These are phyloP conservation scores for Globisporangium cystogenes DNA, from an alignment of 352 stramenopile species.

Conservation along the genomic window DNA sequence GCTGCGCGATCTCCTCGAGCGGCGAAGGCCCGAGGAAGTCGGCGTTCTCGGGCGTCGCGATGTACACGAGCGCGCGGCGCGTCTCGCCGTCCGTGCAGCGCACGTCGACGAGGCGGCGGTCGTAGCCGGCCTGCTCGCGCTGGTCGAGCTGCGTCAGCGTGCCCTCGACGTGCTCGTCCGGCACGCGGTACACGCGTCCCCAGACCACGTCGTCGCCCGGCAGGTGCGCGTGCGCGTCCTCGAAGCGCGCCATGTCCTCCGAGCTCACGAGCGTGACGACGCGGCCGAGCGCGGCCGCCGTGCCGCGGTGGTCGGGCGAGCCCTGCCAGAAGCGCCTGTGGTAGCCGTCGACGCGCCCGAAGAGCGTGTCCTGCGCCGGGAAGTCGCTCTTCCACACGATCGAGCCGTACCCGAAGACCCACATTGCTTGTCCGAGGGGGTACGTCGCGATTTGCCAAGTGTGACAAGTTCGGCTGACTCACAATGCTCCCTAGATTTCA, in stretches of 20 bases:
- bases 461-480: no score
- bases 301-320: constrained; percentile 83
- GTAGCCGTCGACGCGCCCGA: constrained; percentile 71
- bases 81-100: constrained; percentile 63
- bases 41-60: constrained; percentile 74
- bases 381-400: constrained; percentile 32
- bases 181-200: constrained; percentile 85
- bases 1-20: constrained; percentile 69
- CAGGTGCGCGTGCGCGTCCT: constrained; percentile 65
- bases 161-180: constrained; percentile 63
- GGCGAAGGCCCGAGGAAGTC: constrained; percentile 75
- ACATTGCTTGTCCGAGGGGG: no score
- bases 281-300: constrained; percentile 61
- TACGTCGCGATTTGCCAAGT: no score
- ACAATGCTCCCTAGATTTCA: no score
- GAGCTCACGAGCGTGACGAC: constrained; percentile 85
- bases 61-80: constrained; percentile 77
- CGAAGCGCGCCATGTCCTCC: constrained; percentile 68
- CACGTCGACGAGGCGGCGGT: constrained; percentile 71
- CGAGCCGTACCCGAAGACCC: constrained; percentile 14
- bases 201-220: constrained; percentile 66
- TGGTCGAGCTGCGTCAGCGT: constrained; percentile 81
- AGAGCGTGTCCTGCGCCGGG: constrained; percentile 20
- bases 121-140: constrained; percentile 82
- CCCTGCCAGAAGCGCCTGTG: constrained; percentile 89